Conservation (phyloP, 2,329 filamentous ascomycete genomes). For the Penicillium thymicola region DNA sequence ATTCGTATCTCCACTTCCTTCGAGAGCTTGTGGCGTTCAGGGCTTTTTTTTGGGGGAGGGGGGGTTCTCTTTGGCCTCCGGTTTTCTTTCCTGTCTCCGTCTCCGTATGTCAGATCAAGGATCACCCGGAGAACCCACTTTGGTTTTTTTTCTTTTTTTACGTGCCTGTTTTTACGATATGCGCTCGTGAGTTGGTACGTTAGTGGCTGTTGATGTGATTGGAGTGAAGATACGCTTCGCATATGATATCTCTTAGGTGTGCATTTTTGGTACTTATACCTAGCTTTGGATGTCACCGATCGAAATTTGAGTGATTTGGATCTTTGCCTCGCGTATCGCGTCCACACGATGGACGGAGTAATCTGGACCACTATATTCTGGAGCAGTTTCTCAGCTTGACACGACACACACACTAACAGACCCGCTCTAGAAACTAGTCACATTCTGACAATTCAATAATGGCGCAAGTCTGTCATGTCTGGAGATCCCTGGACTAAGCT, state of each 20-base stretch:
- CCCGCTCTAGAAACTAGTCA: constrained; percentile 9
- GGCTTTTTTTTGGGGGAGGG: not conserved
- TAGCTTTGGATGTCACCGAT: not conserved
- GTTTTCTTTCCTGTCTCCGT: not conserved
- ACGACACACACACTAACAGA: constrained; percentile 2
- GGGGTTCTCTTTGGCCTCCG: not conserved
- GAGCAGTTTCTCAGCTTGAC: constrained; percentile 3
- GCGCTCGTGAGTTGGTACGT: not conserved
- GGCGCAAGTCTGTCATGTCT: constrained; percentile 1
- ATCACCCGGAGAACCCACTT: not conserved
- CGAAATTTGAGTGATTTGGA: not conserved
- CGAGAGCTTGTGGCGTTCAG: constrained; percentile 19
- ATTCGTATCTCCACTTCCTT: constrained; percentile 23
- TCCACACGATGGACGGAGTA: not conserved
- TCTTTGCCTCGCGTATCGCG: not conserved
- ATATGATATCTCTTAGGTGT: constrained; percentile 35
- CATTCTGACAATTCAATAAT: constrained; percentile 8
- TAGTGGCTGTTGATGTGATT: not conserved
- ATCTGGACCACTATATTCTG: not conserved
- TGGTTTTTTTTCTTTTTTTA: not conserved
- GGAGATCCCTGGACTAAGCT: constrained; percentile 14
- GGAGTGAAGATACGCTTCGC: constrained; percentile 21
- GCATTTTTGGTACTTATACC: not conserved
- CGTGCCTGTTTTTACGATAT: not conserved
- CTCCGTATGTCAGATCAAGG: constrained; percentile 1